Base-by-base conservation (phyloP, 768 basidiomycete genomes). In the Amanita brunnescens region DNA sequence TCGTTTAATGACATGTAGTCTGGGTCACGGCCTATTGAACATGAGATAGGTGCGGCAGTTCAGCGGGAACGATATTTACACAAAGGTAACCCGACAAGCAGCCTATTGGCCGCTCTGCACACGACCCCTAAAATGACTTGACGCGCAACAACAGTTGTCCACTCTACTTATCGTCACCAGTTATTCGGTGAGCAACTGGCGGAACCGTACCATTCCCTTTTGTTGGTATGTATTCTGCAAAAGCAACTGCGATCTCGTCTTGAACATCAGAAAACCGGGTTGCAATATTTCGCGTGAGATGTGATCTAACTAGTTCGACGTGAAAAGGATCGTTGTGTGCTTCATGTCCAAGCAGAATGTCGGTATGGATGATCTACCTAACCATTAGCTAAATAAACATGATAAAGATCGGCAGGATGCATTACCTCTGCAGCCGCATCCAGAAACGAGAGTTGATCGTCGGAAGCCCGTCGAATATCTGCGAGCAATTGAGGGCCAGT, bases 381-480 rank as follows among this genome's bases (percentile, higher is more conserved):
- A 8, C 0, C 5, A 29, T 26, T 33, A 32, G 23, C 26, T 9
- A 30, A 21, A n/a, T 1, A 5, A 1, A 5, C 2, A n/a, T 26
- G 3, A 5, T 44, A 12, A 24, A 6, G n/a, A 40, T 10, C n/a
- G 1, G n/a, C 18, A 12, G 5, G 21, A 7, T 23, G 20, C 30
- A 20, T 32, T 42, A 47, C 45, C 2, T 47, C 71, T 47, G 60
- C 56, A 35, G 68, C 64, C 4, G 70, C 69, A 16, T 70, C 67
- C 51, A 57, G 52, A 45, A 72, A 65, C 23, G 75, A 77, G 5
- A 78, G 62, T 24, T 66, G 65, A 14, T 74, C 65, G 49, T 77
- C 76, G 5, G 71, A 64, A 16, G 72, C 71, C 51, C 62, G 71
- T 40, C 71, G 68, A 21, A 80, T 56, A 40, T 77, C 74, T 2